Evolutionary conservation across 2,329 filamentous ascomycete genomes (phyloP).

Genomic region (Fonsecaea monophora): DNA sequence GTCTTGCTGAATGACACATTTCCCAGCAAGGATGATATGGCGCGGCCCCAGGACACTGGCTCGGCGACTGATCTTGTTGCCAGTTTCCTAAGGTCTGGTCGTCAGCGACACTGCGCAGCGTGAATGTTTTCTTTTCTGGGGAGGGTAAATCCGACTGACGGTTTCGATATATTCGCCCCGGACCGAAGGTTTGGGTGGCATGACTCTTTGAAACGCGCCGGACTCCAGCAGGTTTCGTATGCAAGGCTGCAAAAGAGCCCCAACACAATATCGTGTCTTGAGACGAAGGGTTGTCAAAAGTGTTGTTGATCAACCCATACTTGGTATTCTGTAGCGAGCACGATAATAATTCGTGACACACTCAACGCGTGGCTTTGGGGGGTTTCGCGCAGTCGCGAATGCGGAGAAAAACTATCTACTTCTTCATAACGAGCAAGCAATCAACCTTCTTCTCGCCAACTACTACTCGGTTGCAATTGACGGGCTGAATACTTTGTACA

Average conservation of each 20-base stretch:
- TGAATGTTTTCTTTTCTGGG: background rate
- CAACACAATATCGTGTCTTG: background rate
- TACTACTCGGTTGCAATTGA: no score
- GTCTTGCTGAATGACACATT: conserved; percentile 93
- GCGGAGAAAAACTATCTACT: background rate
- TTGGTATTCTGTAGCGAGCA: no score
- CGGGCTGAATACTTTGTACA: background rate
- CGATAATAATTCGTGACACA: background rate
- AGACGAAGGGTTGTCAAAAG: background rate
- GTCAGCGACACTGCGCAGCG: conserved; percentile 21
- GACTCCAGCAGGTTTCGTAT: background rate
- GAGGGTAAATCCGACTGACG: conserved; percentile 58
- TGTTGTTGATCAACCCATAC: background rate
- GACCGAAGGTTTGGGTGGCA: conserved; percentile 73
- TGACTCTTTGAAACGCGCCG: conserved; percentile 44
- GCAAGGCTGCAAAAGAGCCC: background rate
- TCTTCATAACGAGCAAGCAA: background rate
- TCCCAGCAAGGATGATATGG: conserved; percentile 96
- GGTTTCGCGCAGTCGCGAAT: background rate
- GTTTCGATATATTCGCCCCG: conserved; percentile 98
- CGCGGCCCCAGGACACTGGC: conserved; percentile 92
- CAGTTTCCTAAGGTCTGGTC: conserved; percentile 70
- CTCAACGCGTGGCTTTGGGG: background rate
- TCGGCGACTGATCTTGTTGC: conserved; percentile 96
- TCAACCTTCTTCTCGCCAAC: no score